Evolutionary conservation across 257 asterid genomes (phyloP), one percentile per base, ranked within the genome.

Genomic region (Handroanthus guayacan): DNA sequence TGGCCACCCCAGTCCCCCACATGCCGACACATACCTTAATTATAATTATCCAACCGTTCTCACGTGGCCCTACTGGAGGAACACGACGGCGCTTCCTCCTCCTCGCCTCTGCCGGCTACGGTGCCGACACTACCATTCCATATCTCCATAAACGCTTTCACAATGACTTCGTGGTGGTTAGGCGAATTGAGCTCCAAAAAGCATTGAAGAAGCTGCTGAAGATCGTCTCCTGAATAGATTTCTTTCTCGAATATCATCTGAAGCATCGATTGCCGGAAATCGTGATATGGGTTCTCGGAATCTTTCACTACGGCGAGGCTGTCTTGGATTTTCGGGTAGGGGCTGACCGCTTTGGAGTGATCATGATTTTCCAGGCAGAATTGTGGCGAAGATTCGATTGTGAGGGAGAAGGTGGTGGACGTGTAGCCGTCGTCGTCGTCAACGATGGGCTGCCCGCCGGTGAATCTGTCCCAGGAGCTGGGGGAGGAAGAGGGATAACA

Each of bases 181-280:
- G 88, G 78, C 9, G 91, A 87, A 74, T 93, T 93, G 60, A 93
- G 86, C 71, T 73, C 67, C 62, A 93, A 76, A 50, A 89, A 91
- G 37, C 94, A 87, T 34, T 80, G 66, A 37, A 93, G 89, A 12
- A 93, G 97, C 88, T 91, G 90, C 71, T 85, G 84, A 4, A 92
- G 86, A 68, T 87, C 97, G 50, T 81, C 62, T 9, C 67, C 61
- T 0, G 92, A 67, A 52, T 88, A 79, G 5, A 92, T 86, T 72
- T 85, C 89, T 34, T 75, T 85, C 86, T 84, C 96, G 16, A 77
- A 13, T 8, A 93, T 91, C 98, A 93, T 91, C 10, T 87, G 96
- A n/a, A 91, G 75, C 94, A 93, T 89, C 7, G 98, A 93, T 16
- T 79, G 80, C 5, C 91, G 86, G 79, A 93, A 93, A 86, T 93